Percentiles rank a stretch among this genome's conserved stretches.
Conservation (phyloP, 164 flowering plant species). For the Berberis vulgaris region DNA sequence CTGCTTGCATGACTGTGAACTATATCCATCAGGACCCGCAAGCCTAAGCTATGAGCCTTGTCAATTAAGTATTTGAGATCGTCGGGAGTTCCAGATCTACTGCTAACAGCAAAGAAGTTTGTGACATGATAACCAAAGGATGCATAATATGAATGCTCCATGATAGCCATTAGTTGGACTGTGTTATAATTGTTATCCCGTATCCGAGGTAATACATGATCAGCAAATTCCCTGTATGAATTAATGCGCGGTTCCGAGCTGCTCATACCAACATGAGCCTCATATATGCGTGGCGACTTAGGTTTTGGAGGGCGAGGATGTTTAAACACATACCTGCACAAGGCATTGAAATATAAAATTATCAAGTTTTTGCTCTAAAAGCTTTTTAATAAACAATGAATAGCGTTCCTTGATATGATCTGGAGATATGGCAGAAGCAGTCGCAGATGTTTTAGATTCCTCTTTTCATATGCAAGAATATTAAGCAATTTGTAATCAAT, state of each 20-base stretch:
- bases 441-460: too few relatives aligned
- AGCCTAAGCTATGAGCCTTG: slow-evolving; percentile 89
- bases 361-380: not conserved
- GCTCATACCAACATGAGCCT: slow-evolving; percentile 99
- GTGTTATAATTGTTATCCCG: slow-evolving; percentile 75
- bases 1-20: slow-evolving; percentile 96
- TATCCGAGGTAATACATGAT: slow-evolving; percentile 80
- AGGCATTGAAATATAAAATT: slow-evolving; percentile 3
- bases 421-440: too few relatives aligned
- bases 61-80: slow-evolving; percentile 93
- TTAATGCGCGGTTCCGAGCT: slow-evolving; percentile 70
- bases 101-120: slow-evolving; percentile 96
- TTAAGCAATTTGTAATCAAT: too few relatives aligned
- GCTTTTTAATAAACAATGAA: too few relatives aligned
- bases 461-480: too few relatives aligned
- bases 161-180: slow-evolving; percentile 92
- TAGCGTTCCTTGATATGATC: too few relatives aligned
- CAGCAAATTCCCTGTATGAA: slow-evolving; percentile 92
- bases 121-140: slow-evolving; percentile 97
- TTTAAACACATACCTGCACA: slow-evolving; percentile 71
- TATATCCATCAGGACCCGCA: slow-evolving; percentile 84
- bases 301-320: slow-evolving; percentile 83
- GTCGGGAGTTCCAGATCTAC: slow-evolving; percentile 95
- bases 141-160: slow-evolving; percentile 98
- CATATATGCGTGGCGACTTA: slow-evolving; percentile 76